These are phyloP conservation scores for Hypomontagnella submonticulosa DNA, from an alignment of 495 filamentous ascomycete genomes.

Conservation along the genomic window DNA sequence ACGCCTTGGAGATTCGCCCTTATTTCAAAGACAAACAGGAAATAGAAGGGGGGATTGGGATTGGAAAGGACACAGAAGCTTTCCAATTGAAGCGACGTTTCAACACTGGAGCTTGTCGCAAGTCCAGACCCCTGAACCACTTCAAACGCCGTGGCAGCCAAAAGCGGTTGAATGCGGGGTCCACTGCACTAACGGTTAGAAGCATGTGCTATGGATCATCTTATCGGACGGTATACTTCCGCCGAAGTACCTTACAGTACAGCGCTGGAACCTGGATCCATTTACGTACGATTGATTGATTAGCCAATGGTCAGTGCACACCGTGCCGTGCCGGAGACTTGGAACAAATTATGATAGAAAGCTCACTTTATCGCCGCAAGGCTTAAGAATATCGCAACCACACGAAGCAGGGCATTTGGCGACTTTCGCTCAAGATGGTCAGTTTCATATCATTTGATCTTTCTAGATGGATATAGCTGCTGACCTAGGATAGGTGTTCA, in stretches of 20 bases:
- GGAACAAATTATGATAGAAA: conserved; percentile 9
- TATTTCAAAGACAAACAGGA: conserved; percentile 20
- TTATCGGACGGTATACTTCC: conserved; percentile 16
- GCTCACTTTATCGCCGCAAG: conserved; percentile 1
- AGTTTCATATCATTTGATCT: not conserved
- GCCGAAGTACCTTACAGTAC: no score
- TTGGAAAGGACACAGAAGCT: conserved; percentile 42
- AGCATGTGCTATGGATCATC: conserved; percentile 31
- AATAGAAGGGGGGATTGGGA: conserved; percentile 14
- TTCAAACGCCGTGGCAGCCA: conserved; percentile 4
- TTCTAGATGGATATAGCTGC: not conserved
- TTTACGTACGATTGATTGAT: conserved; percentile 2
- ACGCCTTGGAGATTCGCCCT: conserved; percentile 16
- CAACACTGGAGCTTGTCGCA: conserved; percentile 33
- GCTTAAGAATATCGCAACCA: conserved; percentile 15
- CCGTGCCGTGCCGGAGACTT: conserved; percentile 8
- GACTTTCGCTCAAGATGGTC: conserved; percentile 38
- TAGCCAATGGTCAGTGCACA: conserved; percentile 12
- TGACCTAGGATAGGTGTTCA: conserved; percentile 71
- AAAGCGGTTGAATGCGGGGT: conserved; percentile 32
- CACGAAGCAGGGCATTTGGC: conserved; percentile 8
- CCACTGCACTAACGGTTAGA: conserved; percentile 27
- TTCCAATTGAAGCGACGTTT: conserved; percentile 39
- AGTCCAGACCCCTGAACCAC: conserved; percentile 35
- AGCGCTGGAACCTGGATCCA: no score